Evolutionary conservation across 257 asterid species (phyloP).

Genomic region (Vinca minor): DNA sequence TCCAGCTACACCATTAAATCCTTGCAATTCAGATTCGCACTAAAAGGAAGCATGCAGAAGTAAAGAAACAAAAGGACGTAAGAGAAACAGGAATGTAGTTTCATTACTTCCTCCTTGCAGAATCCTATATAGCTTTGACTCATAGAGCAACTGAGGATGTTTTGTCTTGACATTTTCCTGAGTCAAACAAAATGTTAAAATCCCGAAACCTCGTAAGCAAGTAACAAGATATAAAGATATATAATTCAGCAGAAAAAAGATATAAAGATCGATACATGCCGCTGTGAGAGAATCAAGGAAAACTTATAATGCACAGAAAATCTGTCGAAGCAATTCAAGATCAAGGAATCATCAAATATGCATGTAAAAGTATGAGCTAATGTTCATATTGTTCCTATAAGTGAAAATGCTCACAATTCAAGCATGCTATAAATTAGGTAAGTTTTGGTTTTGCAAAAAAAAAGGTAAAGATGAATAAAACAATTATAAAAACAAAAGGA

Average conservation of each 20-base stretch:
- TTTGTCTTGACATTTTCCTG: conserved; percentile 94
- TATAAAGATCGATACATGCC: no score
- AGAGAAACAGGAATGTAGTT: not conserved
- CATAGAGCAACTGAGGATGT: conserved; percentile 91
- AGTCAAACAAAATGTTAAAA: conserved; percentile 1
- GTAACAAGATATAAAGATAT: no score
- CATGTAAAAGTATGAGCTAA: not conserved
- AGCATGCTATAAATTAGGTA: no score
- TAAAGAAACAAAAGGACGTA: not conserved
- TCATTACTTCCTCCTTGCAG: conserved; percentile 96
- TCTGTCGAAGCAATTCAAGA: not conserved
- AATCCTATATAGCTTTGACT: conserved; percentile 85
- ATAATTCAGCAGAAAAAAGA: no score
- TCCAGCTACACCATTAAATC: conserved; percentile 61
- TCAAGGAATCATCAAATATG: not conserved
- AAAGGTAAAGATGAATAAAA: no score
- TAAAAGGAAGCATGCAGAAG: not conserved
- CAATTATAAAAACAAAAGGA: no score
- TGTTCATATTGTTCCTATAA: not conserved
- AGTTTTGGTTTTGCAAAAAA: no score
- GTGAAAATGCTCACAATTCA: no score
- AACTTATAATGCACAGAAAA: not conserved
- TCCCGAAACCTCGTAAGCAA: not conserved
- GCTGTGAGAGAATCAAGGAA: not conserved
- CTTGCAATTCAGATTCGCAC: conserved; percentile 16